These are phyloP conservation scores for Gomphus bonarii DNA, from an alignment of 1,284 basidiomycete species.

Conservation along the genomic window DNA sequence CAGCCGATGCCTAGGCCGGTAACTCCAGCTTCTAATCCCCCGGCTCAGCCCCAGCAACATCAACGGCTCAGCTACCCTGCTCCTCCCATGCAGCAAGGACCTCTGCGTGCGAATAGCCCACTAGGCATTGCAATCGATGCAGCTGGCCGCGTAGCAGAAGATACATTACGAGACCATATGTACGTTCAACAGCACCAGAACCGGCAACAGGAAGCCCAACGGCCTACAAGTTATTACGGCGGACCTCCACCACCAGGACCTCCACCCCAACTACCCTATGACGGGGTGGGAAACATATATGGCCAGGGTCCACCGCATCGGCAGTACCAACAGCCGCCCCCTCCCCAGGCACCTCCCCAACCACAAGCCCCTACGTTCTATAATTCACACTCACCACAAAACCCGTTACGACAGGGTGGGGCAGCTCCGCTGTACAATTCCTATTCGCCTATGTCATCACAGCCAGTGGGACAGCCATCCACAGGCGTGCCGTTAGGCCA, in stretches of 20 bases:
- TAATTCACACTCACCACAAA: conserved; percentile 8
- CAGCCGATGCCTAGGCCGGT: conserved; percentile 28
- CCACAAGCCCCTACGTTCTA: conserved; percentile 11
- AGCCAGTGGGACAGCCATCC: not conserved
- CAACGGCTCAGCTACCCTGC: conserved; percentile 21
- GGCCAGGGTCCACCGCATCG: not conserved
- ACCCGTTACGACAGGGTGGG: conserved; percentile 6
- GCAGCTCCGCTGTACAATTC: conserved; percentile 11
- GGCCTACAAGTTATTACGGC: not conserved
- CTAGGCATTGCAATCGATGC: conserved; percentile 76
- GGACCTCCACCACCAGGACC: conserved; percentile 7
- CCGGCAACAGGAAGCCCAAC: conserved; percentile 10
- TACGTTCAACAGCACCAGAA: conserved; percentile 29
- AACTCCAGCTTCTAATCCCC: conserved; percentile 11
- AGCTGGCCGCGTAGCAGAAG: conserved; percentile 66
- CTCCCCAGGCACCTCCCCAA: conserved; percentile 14
- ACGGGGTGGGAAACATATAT: not conserved
- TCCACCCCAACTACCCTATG: conserved; percentile 12
- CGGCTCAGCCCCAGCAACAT: conserved; percentile 13
- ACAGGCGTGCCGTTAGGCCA: not conserved
- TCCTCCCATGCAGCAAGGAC: conserved; percentile 7
- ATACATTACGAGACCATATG: conserved; percentile 58
- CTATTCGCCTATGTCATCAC: conserved; percentile 10
- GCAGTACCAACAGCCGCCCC: conserved; percentile 14
- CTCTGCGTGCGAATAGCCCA: conserved; percentile 27